Evolutionary conservation across 768 basidiomycete genomes (phyloP), one percentile per base, ranked within the genome.

Genomic region (Lactarius hatsudake): DNA sequence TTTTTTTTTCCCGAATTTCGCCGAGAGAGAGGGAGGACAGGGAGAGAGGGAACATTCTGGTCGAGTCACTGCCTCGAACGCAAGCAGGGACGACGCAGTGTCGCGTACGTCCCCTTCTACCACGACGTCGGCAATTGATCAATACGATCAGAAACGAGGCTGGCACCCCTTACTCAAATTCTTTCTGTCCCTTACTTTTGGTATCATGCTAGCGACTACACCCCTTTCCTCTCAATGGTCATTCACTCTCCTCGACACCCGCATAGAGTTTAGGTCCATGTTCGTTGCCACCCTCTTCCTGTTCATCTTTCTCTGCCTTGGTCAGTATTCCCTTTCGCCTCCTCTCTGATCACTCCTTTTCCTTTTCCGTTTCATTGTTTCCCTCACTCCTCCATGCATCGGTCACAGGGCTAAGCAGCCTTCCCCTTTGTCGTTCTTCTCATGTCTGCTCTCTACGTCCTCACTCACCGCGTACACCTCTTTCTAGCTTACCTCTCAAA

Each of bases 401-500:
- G 23, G 26, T 59, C 26, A 28, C 55, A 32, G 20, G 57, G 54
- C 61, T 53, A 58, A 38, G 58, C 68, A 18, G 55, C 53, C 48
- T 0, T 51, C 48, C 23, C 56, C 48, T 48, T 15, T 54, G 38
- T 60, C 17, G 40, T 10, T 5, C 18, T 28, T 43, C n/a, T 51
- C 59, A 66, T 69, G 57, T 45, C 53, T 28, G 32, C 48, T 45
- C 53, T 66, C 36, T 62, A 64, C 57, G 69, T 72, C 56, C 70
- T 72, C 28, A 69, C 66, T 65, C 26, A 70, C 48, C 67, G 69
- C 45, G 62, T 57, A 55, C 66, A 40, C 51, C 69, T 66, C 57
- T 66, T 70, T 61, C 66, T 80, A 98, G 96, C 96, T 58, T 94
- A 94, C 81, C 86, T 96, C 75, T 93, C 94, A 40, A 98, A 98